Conservation (phyloP, 2,329 filamentous ascomycete genomes). For the Aspergillus ochraceus region DNA sequence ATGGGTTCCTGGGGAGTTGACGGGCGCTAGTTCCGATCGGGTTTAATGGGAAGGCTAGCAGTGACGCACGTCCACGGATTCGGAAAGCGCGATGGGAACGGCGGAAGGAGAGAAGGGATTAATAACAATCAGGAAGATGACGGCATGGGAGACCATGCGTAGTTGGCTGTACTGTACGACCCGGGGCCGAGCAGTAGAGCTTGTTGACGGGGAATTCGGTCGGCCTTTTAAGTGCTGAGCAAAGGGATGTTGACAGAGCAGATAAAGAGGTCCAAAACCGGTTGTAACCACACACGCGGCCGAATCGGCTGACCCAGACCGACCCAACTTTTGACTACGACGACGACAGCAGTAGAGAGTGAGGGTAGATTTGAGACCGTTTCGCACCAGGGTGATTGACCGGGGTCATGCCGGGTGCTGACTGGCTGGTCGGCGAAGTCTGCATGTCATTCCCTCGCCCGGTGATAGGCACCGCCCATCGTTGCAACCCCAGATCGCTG, state of each 20-base stretch:
- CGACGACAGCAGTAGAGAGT: background rate
- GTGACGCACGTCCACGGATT: background rate
- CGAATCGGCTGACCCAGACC: conserved; percentile 17
- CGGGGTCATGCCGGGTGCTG: conserved; percentile 4
- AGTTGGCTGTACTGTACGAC: background rate
- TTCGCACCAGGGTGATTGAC: conserved; percentile 1
- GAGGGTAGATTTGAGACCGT: background rate
- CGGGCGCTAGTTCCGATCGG: conserved; percentile 6
- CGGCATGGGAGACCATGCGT: background rate
- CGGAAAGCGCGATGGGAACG: background rate
- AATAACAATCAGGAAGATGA: background rate
- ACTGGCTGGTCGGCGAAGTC: conserved; percentile 7
- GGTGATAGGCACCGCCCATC: background rate
- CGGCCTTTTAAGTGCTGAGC: background rate
- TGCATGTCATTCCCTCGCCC: conserved; percentile 11
- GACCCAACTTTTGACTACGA: background rate
- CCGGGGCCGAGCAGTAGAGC: background rate
- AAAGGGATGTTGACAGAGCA: background rate
- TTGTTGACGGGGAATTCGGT: background rate
- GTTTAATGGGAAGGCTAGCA: background rate
- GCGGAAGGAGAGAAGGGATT: background rate
- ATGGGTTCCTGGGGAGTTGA: conserved; percentile 10
- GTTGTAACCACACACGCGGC: conserved; percentile 19
- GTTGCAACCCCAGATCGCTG: conserved; percentile 10
- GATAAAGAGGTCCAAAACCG: conserved; percentile 1